These are phyloP conservation scores for Penicillium daleae DNA, from an alignment of 495 filamentous ascomycete genomes.

Conservation along the genomic window DNA sequence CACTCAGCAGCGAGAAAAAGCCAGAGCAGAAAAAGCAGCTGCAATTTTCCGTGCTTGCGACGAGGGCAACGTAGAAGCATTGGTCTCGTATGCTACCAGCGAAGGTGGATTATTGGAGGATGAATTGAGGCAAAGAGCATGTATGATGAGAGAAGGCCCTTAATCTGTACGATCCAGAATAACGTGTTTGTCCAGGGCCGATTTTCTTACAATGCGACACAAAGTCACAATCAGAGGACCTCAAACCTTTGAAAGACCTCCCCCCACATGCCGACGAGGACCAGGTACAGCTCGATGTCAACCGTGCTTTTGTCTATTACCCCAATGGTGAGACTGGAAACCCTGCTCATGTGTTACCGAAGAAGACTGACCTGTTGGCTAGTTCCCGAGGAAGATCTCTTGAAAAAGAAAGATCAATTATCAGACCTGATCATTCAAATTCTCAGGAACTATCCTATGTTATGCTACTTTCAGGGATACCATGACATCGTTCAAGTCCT, in stretches of 20 bases:
- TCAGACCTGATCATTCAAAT: conserved; percentile 75
- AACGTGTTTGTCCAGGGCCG: conserved; percentile 62
- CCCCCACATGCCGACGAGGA: conserved; percentile 79
- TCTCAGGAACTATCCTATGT: conserved; percentile 78
- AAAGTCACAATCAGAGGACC: conserved; percentile 22
- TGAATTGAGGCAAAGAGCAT: conserved; percentile 77
- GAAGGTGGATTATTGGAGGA: conserved; percentile 79
- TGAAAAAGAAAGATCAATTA: conserved; percentile 68
- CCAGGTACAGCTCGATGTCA: conserved; percentile 88
- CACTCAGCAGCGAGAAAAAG: conserved; percentile 7
- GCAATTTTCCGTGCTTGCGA: conserved; percentile 72
- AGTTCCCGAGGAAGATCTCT: conserved; percentile 60
- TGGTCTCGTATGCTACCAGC: conserved; percentile 70
- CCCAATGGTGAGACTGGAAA: conserved; percentile 65
- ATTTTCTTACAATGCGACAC: conserved; percentile 67
- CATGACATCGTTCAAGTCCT: conserved; percentile 99
- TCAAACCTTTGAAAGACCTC: conserved; percentile 55
- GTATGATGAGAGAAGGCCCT: conserved; percentile 43
- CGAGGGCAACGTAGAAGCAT: conserved; percentile 59
- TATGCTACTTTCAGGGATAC: conserved; percentile 97
- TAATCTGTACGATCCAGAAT: background rate
- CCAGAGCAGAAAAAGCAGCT: conserved; percentile 33
- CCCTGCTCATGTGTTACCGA: background rate
- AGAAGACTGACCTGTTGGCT: conserved; percentile 12
- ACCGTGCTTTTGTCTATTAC: conserved; percentile 97